Evolutionary conservation across 306 rosid species (phyloP), one percentile per base, ranked within the genome.

Genomic region (Gillenia trifoliata): DNA sequence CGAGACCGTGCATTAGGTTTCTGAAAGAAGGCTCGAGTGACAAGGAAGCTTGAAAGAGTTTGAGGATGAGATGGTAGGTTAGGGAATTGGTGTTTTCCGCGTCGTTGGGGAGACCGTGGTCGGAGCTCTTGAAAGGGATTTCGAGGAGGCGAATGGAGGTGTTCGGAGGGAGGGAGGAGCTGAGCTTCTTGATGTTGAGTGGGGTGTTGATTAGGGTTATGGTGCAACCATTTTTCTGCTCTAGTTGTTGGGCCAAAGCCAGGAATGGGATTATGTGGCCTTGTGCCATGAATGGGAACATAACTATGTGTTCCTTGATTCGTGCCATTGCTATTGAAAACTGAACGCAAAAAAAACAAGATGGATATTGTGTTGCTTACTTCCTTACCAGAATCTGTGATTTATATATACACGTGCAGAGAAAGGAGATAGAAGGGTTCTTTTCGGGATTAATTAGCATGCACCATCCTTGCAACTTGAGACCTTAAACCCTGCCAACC

Each of bases 261-360:
- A 75, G 8, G 66, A 80, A 80, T 5, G 84, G 80, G 34, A 75
- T 80, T 50, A 75, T 70, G 41, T 80, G 84, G 50, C 84, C 84
- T 50, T 75, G 77, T 15, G 77, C 80, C 84, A 80, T 80, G 56
- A 75, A 75, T 1, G 84, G 80, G 73, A 80, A 80, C 23, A 80
- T 55, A 49, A 49, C 55, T 49, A 49, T 49, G 55, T 49, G 55
- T 49, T 49, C 22, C 55, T 49, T 49, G 22, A 15, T 5, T 17
- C 15, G 20, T 49, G 22, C 22, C 55, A 49, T 49, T 49, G 55
- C 55, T 49, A 20, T 17, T 49, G 55, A 49, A 49, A 49, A 5
- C 19, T 15, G 55, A 49, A 49, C 1, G 22, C n/a, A n/a, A n/a
- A n/a, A 16, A 49, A 16, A 49, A 49, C 19, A 49, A 19, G 20